Base-by-base conservation (phyloP, 1,139 yeast species). In the Hyphopichia fennica region DNA sequence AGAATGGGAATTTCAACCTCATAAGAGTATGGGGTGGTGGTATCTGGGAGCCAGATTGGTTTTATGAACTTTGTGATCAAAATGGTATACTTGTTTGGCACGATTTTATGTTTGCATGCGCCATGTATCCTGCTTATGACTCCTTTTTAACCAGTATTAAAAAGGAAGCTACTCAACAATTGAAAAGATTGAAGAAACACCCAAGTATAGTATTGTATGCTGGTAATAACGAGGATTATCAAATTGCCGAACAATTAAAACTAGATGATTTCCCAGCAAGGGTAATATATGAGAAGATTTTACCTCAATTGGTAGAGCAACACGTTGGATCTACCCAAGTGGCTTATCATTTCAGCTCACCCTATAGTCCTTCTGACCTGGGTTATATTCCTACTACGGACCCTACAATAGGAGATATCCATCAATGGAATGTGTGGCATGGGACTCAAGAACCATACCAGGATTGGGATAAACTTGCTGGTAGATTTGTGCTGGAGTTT, bases 51-150 rank as follows among this genome's bases (percentile, higher is more conserved):
- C 53, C 52, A 19, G 75, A 72, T 35, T 43, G 47, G 18, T 70
- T 75, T 48, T 75, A 75, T 48, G 55, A 62, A 29, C 66, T 63
- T 45, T 75, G 80, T 54, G 80, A 75, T 45, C 45, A 63, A 20
- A 46, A 60, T 2, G 80, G 80, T 3, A 47, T 75, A 17, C 38
- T 75, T 48, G 69, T 75, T 8, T 75, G 79, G 77, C 80, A 75
- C 41, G 80, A 75, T 51, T 73, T 75, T 49, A 72, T 75, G 79
- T 75, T 75, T 63, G 79, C 77, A 5, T 75, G 80, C 55, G 80
- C 77, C 1, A 70, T 67, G 38, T 75, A 75, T 44, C 80, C 80
- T 2, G 65, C 60, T 0, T 56, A 60, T 43, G 45, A 51, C n/a
- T 51, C 48, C 5, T 69, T 66, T 44, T 48, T 65, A 15, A 53